Evolutionary conservation across 495 filamentous ascomycete genomes (phyloP).

Genomic region (Aspergillus diversus): DNA sequence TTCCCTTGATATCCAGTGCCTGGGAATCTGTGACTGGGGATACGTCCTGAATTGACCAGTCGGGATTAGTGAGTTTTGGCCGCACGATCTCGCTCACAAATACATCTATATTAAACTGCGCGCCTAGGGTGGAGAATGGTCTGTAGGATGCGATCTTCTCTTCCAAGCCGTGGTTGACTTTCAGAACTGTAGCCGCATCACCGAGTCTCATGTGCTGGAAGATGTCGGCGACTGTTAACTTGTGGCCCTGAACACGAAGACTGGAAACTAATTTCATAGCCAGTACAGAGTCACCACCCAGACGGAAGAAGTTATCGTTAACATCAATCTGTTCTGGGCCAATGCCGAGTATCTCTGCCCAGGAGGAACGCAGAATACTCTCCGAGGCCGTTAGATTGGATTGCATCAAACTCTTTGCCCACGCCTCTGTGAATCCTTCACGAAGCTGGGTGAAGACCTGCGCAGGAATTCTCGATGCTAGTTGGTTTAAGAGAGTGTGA

Average conservation of each 20-base stretch:
- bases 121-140: constrained; percentile 41
- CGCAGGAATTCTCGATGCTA: constrained; percentile 31
- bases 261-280: constrained; percentile 51
- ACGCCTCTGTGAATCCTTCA: constrained; percentile 28
- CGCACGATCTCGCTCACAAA: constrained; percentile 32
- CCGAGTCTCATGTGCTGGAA: constrained; percentile 53
- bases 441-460: constrained; percentile 26
- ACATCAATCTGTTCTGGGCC: constrained; percentile 39
- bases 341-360: constrained; percentile 50
- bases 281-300: constrained; percentile 50
- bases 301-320: constrained; percentile 51
- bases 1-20: constrained; percentile 55
- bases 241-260: constrained; percentile 38
- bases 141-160: constrained; percentile 29
- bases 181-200: constrained; percentile 40
- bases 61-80: constrained; percentile 34
- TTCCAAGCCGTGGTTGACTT: constrained; percentile 27
- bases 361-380: constrained; percentile 44
- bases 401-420: constrained; percentile 27
- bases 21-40: constrained; percentile 43
- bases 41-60: constrained; percentile 40
- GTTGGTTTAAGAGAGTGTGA: constrained; percentile 29
- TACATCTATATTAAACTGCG: constrained; percentile 28
- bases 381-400: constrained; percentile 38
- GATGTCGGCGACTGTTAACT: constrained; percentile 43